Evolutionary conservation across 306 rosid genomes (phyloP).

Genomic region (Cicer pinnatifidum): DNA sequence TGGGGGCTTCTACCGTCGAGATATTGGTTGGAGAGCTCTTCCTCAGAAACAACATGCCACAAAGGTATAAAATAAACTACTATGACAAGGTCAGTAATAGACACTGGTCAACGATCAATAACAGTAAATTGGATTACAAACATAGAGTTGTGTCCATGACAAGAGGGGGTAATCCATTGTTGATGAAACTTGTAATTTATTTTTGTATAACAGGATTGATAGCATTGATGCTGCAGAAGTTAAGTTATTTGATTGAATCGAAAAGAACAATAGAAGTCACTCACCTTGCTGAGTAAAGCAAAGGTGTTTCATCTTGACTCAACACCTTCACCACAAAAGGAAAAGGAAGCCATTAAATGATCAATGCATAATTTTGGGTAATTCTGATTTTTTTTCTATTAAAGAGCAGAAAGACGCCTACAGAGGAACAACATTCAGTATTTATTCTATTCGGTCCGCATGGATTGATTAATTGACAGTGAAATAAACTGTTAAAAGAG

Average conservation of each 20-base stretch:
- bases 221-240: not conserved
- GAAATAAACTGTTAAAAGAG: too few relatives aligned
- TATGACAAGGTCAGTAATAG: not conserved
- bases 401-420: not conserved
- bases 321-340: too few relatives aligned
- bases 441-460: constrained; percentile 4
- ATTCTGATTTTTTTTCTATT: not conserved
- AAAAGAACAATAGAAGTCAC: too few relatives aligned
- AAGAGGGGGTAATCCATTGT: constrained; percentile 18
- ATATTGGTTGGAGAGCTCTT: constrained; percentile 98
- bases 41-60: constrained; percentile 54
- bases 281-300: not conserved
- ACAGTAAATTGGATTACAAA: not conserved
- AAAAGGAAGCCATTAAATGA: too few relatives aligned
- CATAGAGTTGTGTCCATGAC: constrained; percentile 10
- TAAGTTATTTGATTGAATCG: not conserved
- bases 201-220: constrained; percentile 15
- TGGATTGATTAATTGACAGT: not conserved
- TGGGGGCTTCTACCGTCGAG: constrained; percentile 84
- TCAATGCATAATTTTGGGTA: too few relatives aligned
- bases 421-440: not conserved
- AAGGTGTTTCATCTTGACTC: not conserved
- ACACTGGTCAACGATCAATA: constrained; percentile 8
- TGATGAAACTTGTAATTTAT: constrained; percentile 32
- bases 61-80: constrained; percentile 51